A percentile compares a stretch with the other conserved stretches of the same genome.
Evolutionary conservation across 2,329 filamentous ascomycete species (phyloP).

Genomic region (Chaetoscypha palmicola): DNA sequence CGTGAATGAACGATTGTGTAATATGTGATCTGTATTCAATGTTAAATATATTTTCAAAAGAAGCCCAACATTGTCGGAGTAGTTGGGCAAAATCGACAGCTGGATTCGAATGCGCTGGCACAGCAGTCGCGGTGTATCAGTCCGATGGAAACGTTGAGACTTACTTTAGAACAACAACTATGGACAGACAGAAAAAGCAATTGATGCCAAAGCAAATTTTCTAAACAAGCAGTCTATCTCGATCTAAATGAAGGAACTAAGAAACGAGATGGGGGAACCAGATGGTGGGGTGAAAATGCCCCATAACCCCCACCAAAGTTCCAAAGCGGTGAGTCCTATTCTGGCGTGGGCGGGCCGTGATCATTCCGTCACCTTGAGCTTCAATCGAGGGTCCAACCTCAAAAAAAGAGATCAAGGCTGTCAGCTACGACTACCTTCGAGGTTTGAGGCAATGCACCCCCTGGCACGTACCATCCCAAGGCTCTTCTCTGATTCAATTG

Average conservation of each 20-base stretch:
- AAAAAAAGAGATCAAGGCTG: conserved; percentile 7
- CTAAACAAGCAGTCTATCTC: no score
- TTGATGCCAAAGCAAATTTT: no score
- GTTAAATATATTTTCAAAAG: no score
- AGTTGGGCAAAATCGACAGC: no score
- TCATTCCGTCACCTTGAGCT: background rate
- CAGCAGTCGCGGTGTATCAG: background rate
- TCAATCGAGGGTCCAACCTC: conserved; percentile 13
- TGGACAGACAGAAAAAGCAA: background rate
- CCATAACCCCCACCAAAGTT: background rate
- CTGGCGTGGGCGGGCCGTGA: background rate
- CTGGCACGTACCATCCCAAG: conserved; percentile 26
- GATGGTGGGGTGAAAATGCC: conserved; percentile 15
- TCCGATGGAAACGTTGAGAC: background rate
- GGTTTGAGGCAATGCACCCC: conserved; percentile 28
- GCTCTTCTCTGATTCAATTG: conserved; percentile 25
- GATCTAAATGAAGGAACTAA: conserved; percentile 4
- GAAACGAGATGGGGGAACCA: background rate
- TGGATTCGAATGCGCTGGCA: background rate
- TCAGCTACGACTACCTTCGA: conserved; percentile 1
- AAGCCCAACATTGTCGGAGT: no score
- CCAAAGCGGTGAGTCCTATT: conserved; percentile 3
- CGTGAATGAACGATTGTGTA: no score
- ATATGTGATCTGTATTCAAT: no score
- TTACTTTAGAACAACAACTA: background rate